phyloP scores from a whole-genome alignment of 2,329 filamentous ascomycete species.

The Alternaria hordeiaustralica region DNA sequence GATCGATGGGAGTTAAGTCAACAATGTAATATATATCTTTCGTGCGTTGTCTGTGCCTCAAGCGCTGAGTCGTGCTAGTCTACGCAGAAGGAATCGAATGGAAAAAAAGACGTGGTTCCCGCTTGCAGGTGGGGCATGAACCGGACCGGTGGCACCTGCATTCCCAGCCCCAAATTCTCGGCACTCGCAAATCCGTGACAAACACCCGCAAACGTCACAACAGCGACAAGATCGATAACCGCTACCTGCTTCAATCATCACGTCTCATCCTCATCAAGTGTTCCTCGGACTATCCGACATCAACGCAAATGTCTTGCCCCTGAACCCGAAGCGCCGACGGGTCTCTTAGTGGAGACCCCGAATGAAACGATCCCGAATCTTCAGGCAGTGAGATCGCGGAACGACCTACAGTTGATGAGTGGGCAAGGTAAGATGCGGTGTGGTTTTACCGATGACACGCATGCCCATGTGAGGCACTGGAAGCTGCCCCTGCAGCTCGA shows the following conservation, averaged over 20 bases:
- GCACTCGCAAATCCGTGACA: neutral
- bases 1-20: no score
- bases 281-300: neutral
- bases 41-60: no score
- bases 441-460: neutral
- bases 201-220: neutral
- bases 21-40: no score
- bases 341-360: neutral
- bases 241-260: neutral
- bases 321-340: neutral
- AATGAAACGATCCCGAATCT: neutral
- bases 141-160: neutral
- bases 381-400: neutral
- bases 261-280: neutral
- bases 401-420: neutral
- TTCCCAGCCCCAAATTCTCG: neutral
- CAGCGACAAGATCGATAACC: neutral
- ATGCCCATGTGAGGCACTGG: constrained; percentile 1
- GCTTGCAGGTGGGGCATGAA: neutral
- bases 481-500: neutral
- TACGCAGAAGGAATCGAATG: neutral
- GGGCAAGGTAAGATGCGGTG: constrained; percentile 1
- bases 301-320: neutral
- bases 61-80: fast-evolving
- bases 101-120: neutral